Evolutionary conservation across 2,329 filamentous ascomycete species (phyloP), one percentile per base, ranked within the genome.

Genomic region (Phaeoacremonium minimum): DNA sequence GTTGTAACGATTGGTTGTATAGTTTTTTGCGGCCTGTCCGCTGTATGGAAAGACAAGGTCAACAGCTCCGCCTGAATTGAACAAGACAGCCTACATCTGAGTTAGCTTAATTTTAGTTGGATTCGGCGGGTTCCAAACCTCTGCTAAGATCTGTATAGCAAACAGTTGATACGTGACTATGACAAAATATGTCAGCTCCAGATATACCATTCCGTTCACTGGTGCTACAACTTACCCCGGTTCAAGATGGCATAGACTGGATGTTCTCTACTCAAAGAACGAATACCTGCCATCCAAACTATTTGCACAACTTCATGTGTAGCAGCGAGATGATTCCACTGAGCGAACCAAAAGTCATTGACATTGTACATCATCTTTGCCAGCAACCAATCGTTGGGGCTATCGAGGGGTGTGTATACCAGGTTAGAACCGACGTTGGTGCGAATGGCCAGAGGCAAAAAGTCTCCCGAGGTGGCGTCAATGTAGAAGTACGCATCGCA

Each of bases 351-450:
- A 22, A 71, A 55, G 43, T 73, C 66, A 34, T 73, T 71, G 17
- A 55, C 49, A 33, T 71, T 70, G 46, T 68, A 69, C 45, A 68
- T 57, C 30, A 71, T 64, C 52, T 74, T 73, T 6, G 69, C 71
- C 5, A 74, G 48, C 6, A 70, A 48, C 70, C 69, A 74, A 48
- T 75, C 69, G n/a, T 61, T 57, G 4, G 47, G 16, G 1, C 43
- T 35, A 39, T 74, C 69, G 1, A 56, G 46, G 3, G 69, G 68
- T 4, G 69, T 73, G 48, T 74, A 74, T 6, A 63, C 54, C 22
- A 70, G 46, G 40, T 63, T 54, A 2, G 46, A 50, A 13, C 60
- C 60, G 12, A 55, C 52, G 38, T 70, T 69, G n/a, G 67, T 65
- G 41, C 63, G 61, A 43, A 73, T 69, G 4, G 67, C 68, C 15